Evolutionary conservation across 257 asterid species (phyloP).

Genomic region (Solanum gracilifrons): DNA sequence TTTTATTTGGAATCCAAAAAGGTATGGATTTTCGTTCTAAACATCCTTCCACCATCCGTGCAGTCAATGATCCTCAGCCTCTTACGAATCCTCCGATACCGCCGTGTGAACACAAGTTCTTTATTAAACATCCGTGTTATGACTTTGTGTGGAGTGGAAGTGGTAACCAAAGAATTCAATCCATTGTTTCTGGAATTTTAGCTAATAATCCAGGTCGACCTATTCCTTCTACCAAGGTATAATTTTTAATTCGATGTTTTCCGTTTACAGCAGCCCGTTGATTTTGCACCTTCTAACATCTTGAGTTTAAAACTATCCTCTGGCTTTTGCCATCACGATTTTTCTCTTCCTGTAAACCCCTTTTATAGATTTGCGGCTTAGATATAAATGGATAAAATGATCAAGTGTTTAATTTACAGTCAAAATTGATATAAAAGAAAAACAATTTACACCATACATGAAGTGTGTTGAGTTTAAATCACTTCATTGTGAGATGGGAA

Average conservation of each 20-base stretch:
- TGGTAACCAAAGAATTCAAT: constrained; percentile 8
- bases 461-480: neutral
- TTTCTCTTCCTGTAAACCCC: neutral
- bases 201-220: constrained; percentile 26
- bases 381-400: neutral
- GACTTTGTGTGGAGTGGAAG: constrained; percentile 37
- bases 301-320: neutral
- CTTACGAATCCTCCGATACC: constrained; percentile 14
- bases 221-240: constrained; percentile 17
- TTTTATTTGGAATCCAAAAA: constrained; percentile 12
- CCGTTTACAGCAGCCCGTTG: neutral
- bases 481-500: neutral
- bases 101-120: constrained; percentile 25
- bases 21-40: neutral
- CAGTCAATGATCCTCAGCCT: constrained; percentile 12
- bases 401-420: too few species aligned
- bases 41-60: neutral
- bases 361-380: neutral
- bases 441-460: neutral
- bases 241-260: neutral
- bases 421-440: neutral
- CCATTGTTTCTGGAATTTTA: constrained; percentile 17
- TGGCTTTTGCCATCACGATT: neutral
- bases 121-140: constrained; percentile 19
- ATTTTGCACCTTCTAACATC: neutral